Percentiles rank a stretch among this genome's conserved stretches.
These are phyloP conservation scores for Globisporangium paroecandrum DNA, from an alignment of 352 stramenopile genomes.

Conservation along the genomic window DNA sequence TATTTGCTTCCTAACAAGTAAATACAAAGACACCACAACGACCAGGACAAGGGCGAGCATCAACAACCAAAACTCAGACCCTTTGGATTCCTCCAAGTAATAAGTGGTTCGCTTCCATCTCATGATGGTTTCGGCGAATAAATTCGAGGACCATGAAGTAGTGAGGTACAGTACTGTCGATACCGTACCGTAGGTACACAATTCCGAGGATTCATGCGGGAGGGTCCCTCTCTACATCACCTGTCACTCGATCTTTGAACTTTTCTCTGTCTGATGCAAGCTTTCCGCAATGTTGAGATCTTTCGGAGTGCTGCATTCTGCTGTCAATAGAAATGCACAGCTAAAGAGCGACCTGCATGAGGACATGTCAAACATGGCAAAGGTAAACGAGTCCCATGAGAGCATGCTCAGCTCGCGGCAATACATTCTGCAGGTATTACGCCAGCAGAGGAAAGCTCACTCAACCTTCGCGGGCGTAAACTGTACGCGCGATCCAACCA, in stretches of 20 bases:
- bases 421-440: constrained; percentile 1
- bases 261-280: background rate
- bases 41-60: background rate
- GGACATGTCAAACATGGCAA: background rate
- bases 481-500: constrained; percentile 7
- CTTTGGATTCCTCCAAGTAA: background rate
- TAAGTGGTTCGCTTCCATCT: background rate
- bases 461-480: constrained; percentile 10
- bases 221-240: background rate
- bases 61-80: background rate
- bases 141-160: background rate
- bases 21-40: background rate
- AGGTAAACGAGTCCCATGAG: background rate
- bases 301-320: background rate
- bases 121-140: background rate
- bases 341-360: background rate
- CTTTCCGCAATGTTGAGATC: background rate
- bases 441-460: constrained; percentile 8
- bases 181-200: background rate
- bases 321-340: background rate
- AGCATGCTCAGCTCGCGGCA: background rate
- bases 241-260: background rate
- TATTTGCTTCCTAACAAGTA: too few relatives aligned
- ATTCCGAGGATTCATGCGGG: background rate
- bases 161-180: background rate